These are phyloP conservation scores for Cladophialophora immunda DNA, from an alignment of 2,329 filamentous ascomycete genomes.

Conservation along the genomic window DNA sequence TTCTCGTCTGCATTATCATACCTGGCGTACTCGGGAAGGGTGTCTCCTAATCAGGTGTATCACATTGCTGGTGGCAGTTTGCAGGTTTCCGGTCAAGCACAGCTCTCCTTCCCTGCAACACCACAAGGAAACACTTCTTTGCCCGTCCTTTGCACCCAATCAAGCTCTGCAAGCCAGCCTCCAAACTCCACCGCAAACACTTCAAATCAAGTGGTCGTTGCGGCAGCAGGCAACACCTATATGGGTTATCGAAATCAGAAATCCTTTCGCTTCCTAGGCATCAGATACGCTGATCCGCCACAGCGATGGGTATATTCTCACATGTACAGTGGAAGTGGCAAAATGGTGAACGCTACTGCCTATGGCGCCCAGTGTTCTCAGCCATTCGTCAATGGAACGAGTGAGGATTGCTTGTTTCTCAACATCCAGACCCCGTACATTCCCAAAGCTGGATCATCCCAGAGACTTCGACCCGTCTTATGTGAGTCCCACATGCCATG, in stretches of 20 bases:
- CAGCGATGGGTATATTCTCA: slow-evolving; percentile 58
- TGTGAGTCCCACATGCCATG: slow-evolving; percentile 30
- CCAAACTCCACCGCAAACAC: slow-evolving; percentile 46
- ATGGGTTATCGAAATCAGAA: slow-evolving; percentile 63
- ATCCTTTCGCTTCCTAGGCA: slow-evolving; percentile 59
- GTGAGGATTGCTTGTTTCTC: slow-evolving; percentile 59
- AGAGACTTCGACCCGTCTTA: slow-evolving; percentile 56
- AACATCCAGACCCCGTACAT: slow-evolving; percentile 59
- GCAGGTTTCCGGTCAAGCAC: slow-evolving; percentile 43
- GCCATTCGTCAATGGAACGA: slow-evolving; percentile 44
- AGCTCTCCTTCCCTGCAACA: slow-evolving; percentile 47
- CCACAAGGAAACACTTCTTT: slow-evolving; percentile 45
- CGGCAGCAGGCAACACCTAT: slow-evolving; percentile 56
- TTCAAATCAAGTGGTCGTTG: slow-evolving; percentile 52
- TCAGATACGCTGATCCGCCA: slow-evolving; percentile 55
- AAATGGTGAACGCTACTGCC: slow-evolving; percentile 56
- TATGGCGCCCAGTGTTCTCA: slow-evolving; percentile 58
- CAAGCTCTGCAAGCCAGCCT: slow-evolving; percentile 47
- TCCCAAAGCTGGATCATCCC: slow-evolving; percentile 51
- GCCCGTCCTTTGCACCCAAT: slow-evolving; percentile 63
- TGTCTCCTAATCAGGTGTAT: slow-evolving; percentile 50
- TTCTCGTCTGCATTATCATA: slow-evolving; percentile 58
- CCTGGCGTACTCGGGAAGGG: slow-evolving; percentile 52
- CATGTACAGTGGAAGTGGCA: slow-evolving; percentile 54
- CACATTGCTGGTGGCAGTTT: slow-evolving; percentile 55